These are phyloP conservation scores for Penicillium brevicompactum DNA, from an alignment of 2,329 filamentous ascomycete species.

Conservation along the genomic window DNA sequence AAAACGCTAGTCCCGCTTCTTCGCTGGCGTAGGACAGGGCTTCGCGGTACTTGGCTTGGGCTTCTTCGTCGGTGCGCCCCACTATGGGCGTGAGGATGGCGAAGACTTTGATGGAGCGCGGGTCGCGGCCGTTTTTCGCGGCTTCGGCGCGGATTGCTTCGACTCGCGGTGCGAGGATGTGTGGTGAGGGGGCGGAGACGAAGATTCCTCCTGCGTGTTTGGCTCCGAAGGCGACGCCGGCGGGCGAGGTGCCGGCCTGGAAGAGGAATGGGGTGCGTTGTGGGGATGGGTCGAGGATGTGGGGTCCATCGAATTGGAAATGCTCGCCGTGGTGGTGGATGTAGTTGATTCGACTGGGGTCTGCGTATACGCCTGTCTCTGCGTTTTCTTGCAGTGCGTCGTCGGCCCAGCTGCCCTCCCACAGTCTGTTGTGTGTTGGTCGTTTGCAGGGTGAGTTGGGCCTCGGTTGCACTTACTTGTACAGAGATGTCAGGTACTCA, in stretches of 20 bases:
- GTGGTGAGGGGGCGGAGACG: slow-evolving; percentile 16
- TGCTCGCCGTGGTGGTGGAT: slow-evolving; percentile 29
- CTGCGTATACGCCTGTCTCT: slow-evolving; percentile 18
- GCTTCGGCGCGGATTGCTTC: neutral
- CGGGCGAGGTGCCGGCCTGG: slow-evolving; percentile 34
- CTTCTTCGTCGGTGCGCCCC: slow-evolving; percentile 1
- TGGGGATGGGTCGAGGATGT: slow-evolving; percentile 38
- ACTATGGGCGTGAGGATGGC: slow-evolving; percentile 1
- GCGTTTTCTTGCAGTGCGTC: slow-evolving; percentile 3
- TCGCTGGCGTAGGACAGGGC: neutral
- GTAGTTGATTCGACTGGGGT: slow-evolving; percentile 19
- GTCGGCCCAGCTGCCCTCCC: slow-evolving; percentile 4
- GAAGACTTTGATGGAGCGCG: neutral
- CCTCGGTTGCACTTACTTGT: neutral
- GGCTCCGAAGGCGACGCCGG: neutral
- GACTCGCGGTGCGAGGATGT: slow-evolving; percentile 4
- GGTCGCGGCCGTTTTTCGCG: neutral
- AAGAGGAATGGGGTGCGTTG: slow-evolving; percentile 45
- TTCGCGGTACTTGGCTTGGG: neutral
- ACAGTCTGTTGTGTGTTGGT: neutral
- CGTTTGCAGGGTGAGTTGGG: neutral
- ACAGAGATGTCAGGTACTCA: slow-evolving; percentile 1
- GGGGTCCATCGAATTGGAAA: slow-evolving; percentile 34
- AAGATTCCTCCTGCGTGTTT: slow-evolving; percentile 6
- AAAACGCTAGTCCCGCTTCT: neutral